Conservation (phyloP, 176 grass and related monocot species). For the Aegilops sharonensis region DNA sequence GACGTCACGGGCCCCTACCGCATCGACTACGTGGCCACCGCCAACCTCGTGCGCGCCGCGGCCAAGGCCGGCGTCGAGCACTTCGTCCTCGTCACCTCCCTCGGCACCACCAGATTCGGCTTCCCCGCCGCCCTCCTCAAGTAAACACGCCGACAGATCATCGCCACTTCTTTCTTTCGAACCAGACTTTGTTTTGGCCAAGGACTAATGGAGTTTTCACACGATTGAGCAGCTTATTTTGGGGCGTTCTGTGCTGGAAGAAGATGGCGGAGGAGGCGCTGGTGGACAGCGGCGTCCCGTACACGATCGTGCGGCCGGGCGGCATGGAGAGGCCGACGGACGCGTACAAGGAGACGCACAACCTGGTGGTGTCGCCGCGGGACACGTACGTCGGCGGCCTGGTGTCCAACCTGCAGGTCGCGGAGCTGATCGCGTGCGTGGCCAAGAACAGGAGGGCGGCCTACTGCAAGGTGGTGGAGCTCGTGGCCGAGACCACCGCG, state of each 20-base stretch:
- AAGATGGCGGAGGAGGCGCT: conserved; percentile 86
- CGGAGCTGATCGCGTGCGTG: conserved; percentile 80
- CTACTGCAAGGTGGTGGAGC: conserved; percentile 81
- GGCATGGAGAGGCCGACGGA: conserved; percentile 97
- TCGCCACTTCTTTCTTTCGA: background rate
- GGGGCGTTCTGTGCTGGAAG: conserved; percentile 90
- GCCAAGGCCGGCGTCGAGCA: conserved; percentile 64
- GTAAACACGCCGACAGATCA: conserved; percentile 25
- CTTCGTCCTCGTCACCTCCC: conserved; percentile 90
- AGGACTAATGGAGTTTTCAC: background rate
- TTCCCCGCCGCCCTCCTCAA: conserved; percentile 86
- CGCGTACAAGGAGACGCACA: conserved; percentile 92
- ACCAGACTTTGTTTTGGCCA: background rate
- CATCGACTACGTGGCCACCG: conserved; percentile 80
- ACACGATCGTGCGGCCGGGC: conserved; percentile 88
- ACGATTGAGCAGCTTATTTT: conserved; percentile 56
- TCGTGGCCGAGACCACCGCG: conserved; percentile 76
- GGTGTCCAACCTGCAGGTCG: conserved; percentile 94
- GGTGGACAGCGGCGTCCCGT: conserved; percentile 72
- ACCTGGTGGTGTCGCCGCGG: conserved; percentile 69
- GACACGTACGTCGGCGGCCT: conserved; percentile 83
- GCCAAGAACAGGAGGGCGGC: conserved; percentile 56
- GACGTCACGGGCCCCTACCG: conserved; percentile 86
- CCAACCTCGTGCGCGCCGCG: conserved; percentile 74
- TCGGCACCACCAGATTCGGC: conserved; percentile 77